Conservation (phyloP, 2,329 filamentous ascomycete species). For the Colletotrichum sp. region DNA sequence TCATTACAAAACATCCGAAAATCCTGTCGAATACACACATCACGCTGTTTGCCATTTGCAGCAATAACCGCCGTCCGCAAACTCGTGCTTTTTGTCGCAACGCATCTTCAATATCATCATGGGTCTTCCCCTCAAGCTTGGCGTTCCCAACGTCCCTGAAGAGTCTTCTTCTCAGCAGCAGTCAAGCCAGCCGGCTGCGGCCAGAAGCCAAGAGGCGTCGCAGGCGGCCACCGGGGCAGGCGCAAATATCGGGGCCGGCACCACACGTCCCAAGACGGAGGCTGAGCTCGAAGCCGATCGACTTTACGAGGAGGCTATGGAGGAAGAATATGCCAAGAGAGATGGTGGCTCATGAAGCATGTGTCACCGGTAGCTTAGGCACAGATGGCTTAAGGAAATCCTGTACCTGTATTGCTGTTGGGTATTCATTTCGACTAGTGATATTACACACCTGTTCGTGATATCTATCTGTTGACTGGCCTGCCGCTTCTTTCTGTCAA, state of each 20-base stretch:
- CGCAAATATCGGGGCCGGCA: slow-evolving; percentile 53
- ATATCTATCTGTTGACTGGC: background rate
- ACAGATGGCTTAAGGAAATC: background rate
- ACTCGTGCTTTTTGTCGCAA: background rate
- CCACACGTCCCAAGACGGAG: slow-evolving; percentile 52
- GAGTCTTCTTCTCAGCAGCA: background rate
- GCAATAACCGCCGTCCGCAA: background rate
- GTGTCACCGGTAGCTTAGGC: background rate
- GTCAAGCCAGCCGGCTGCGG: background rate
- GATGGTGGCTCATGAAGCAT: slow-evolving; percentile 50
- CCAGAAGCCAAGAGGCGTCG: background rate
- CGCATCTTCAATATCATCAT: slow-evolving; percentile 22
- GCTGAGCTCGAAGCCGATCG: slow-evolving; percentile 55
- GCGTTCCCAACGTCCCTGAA: slow-evolving; percentile 2
- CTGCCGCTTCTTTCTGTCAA: background rate
- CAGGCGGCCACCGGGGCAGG: slow-evolving; percentile 46
- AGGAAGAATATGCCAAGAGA: slow-evolving; percentile 61
- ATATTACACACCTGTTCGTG: background rate
- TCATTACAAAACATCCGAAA: background rate
- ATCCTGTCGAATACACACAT: background rate
- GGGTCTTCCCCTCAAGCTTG: slow-evolving; percentile 29
- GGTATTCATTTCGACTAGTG: background rate
- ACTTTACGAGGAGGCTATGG: slow-evolving; percentile 56
- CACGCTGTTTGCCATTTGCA: background rate
- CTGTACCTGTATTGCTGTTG: background rate